phyloP scores from a whole-genome alignment of 2,329 filamentous ascomycete genomes.

The Sarocladium oryzae region DNA sequence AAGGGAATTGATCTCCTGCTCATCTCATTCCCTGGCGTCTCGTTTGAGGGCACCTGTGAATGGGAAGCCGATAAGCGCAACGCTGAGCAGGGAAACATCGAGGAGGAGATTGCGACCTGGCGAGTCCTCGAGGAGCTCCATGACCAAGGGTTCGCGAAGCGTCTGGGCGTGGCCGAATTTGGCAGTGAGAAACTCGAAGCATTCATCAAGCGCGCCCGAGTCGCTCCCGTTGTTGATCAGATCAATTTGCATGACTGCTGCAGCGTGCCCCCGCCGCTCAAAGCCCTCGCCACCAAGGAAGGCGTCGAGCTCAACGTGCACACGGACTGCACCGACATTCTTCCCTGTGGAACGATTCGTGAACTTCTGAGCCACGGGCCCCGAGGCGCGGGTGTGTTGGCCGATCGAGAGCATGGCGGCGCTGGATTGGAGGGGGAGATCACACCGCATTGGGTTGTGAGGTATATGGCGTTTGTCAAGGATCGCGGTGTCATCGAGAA shows the following conservation, averaged over 20 bases:
- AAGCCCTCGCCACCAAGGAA: constrained; percentile 74
- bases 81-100: constrained; percentile 55
- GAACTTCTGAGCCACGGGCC: constrained; percentile 72
- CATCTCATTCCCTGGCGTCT: constrained; percentile 85
- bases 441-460: constrained; percentile 87
- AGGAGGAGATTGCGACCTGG: constrained; percentile 63
- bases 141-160: constrained; percentile 61
- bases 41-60: constrained; percentile 89
- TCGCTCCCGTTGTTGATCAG: constrained; percentile 82
- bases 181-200: constrained; percentile 74
- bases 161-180: constrained; percentile 85
- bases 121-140: constrained; percentile 69
- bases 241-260: constrained; percentile 96
- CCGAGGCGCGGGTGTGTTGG: constrained; percentile 69
- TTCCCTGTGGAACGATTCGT: constrained; percentile 76
- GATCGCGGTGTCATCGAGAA: constrained; percentile 95
- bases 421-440: constrained; percentile 68
- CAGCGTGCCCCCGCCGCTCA: constrained; percentile 83
- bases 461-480: constrained; percentile 93
- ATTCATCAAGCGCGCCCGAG: constrained; percentile 63
- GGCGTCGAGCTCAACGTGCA: constrained; percentile 87
- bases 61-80: constrained; percentile 63
- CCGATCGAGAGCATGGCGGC: constrained; percentile 43
- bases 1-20: constrained; percentile 79
- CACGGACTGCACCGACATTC: constrained; percentile 86